Conservation (phyloP, 192 early-diverging fungal species). For the Coemansia erecta region DNA sequence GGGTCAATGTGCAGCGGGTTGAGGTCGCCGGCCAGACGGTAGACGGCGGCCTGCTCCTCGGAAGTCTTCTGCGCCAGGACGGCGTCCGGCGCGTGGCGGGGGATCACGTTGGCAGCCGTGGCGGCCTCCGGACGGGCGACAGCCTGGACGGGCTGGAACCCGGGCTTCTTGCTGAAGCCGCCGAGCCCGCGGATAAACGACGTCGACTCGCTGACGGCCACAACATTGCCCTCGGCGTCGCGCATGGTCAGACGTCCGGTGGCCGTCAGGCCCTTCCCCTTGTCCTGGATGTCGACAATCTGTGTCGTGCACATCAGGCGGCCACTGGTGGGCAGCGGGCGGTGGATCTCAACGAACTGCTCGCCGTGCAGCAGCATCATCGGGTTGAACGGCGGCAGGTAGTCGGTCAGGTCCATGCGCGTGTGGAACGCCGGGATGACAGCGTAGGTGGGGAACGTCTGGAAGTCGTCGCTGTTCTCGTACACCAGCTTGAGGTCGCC, state of each 20-base stretch:
- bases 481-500: constrained; percentile 87
- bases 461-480: constrained; percentile 83
- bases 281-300: constrained; percentile 94
- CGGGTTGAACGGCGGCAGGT: constrained; percentile 71
- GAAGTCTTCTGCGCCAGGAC: constrained; percentile 80
- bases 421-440: constrained; percentile 81
- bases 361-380: constrained; percentile 99
- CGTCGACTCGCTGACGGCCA: constrained; percentile 87
- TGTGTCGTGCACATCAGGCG: constrained; percentile 71
- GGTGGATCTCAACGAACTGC: constrained; percentile 89
- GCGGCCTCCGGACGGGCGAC: constrained; percentile 68
- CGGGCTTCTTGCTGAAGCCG: constrained; percentile 81
- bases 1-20: constrained; percentile 99
- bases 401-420: constrained; percentile 59
- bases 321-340: constrained; percentile 82
- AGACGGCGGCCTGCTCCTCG: constrained; percentile 92
- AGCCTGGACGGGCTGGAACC: constrained; percentile 26
- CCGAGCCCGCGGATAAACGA: constrained; percentile 93
- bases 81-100: constrained; percentile 82
- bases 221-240: constrained; percentile 70
- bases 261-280: constrained; percentile 88
- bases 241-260: constrained; percentile 78
- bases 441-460: constrained; percentile 87
- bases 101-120: constrained; percentile 75
- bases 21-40: constrained; percentile 92